A percentile compares a stretch with the other conserved stretches of the same genome.
Conservation (phyloP, 352 stramenopile species). For the Pythium scleroteichum region DNA sequence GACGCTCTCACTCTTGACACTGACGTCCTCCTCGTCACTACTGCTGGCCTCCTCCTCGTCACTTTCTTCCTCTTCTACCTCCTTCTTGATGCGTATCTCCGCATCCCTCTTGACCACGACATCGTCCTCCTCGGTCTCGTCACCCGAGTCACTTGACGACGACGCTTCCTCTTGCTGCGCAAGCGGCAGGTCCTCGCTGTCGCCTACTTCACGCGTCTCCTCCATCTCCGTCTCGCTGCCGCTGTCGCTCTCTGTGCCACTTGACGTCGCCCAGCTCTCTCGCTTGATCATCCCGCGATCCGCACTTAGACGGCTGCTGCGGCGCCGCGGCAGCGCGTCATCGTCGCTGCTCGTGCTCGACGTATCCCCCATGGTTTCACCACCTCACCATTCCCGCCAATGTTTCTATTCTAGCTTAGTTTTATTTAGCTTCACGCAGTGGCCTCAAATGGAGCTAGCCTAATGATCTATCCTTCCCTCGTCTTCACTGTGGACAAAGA, state of each 20-base stretch:
- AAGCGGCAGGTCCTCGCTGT: constrained; percentile 16
- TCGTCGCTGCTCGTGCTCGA: constrained; percentile 20
- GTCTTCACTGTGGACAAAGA: background rate
- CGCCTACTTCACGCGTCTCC: constrained; percentile 6
- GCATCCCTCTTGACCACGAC: constrained; percentile 1
- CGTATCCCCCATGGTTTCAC: constrained; percentile 12
- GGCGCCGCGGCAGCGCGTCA: constrained; percentile 4
- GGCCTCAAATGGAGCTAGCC: background rate
- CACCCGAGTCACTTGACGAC: constrained; percentile 1
- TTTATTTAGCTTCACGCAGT: no score
- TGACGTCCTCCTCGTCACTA: background rate
- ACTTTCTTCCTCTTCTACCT: constrained; percentile 1
- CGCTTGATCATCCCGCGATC: constrained; percentile 22
- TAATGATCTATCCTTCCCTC: background rate
- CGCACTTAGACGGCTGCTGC: constrained; percentile 3
- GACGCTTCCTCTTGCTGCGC: constrained; percentile 11
- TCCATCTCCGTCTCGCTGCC: constrained; percentile 17
- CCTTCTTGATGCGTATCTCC: constrained; percentile 5
- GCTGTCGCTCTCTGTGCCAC: constrained; percentile 13
- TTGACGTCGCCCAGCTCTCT: constrained; percentile 9
- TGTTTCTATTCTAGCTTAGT: constrained; percentile 10
- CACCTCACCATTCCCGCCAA: background rate
- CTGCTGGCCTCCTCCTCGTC: constrained; percentile 4
- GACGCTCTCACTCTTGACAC: constrained; percentile 14
- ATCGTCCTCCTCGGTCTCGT: constrained; percentile 12